phyloP scores from a whole-genome alignment of 2,329 filamentous ascomycete species.

The Stachybotrys chartarum region DNA sequence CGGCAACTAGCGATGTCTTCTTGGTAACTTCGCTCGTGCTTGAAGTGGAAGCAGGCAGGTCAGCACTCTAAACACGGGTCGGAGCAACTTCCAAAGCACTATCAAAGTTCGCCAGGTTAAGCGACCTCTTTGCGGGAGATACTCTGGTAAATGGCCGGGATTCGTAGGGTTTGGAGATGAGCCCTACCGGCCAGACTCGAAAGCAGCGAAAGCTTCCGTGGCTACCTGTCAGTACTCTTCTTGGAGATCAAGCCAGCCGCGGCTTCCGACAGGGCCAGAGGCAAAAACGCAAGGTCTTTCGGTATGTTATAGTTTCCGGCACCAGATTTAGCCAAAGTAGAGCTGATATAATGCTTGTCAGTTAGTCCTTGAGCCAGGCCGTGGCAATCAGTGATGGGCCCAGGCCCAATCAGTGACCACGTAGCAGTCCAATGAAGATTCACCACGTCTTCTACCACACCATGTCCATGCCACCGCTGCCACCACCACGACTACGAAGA shows the following conservation, averaged over 20 bases:
- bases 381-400: not conserved
- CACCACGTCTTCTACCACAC: slow-evolving; percentile 26
- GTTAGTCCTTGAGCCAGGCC: not conserved
- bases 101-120: no score
- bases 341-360: not conserved
- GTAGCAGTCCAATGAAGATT: slow-evolving; percentile 22
- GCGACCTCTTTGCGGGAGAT: no score
- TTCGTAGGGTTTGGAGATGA: not conserved
- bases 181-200: not conserved
- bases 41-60: not conserved
- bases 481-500: not conserved
- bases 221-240: not conserved
- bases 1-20: not conserved
- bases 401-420: not conserved
- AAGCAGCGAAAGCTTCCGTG: not conserved
- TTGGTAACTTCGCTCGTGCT: not conserved
- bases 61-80: not conserved
- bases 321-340: not conserved
- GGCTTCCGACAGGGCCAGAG: not conserved
- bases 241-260: not conserved
- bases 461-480: not conserved
- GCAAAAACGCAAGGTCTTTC: not conserved
- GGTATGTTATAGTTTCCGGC: not conserved
- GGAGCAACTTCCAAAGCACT: no score
- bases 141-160: not conserved